Evolutionary conservation across 2,329 filamentous ascomycete genomes (phyloP), one percentile per base, ranked within the genome.

Genomic region (Pezicula neosporulosa): DNA sequence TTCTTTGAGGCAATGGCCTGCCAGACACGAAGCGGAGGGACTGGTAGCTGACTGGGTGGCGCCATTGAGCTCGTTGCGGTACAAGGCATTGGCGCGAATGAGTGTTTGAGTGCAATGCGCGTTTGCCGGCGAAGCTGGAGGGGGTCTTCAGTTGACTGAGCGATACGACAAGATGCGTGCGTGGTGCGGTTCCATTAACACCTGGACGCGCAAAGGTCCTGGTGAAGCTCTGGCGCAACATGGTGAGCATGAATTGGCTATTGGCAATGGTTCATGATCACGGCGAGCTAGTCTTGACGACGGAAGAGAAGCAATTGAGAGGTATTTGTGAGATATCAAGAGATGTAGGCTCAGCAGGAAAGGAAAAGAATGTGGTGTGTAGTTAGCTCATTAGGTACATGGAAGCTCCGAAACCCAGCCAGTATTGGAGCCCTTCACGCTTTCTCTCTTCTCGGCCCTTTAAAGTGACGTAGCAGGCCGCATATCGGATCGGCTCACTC

Each of bases 1-100:
- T 70, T 45, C 67, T 60, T 58, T 80, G 75, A 6, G 76, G 76
- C 3, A 80, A 69, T 15, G 79, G 75, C 60, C 72, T 76, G 21
- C 80, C 80, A 0, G 80, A 83, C 16, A 83, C 56, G 30, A 47
- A 58, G 51, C 63, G 60, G 37, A 50, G 43, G 30, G 41, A 54
- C 41, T 56, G 56, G 42, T 12, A 42, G 19, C 44, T 47, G 35
- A 56, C 51, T 12, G 50, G 50, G 24, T 52, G 52, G 44, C 43
- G 54, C 41, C 48, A 52, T 51, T 51, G 52, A 6, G 50, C 47
- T 48, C 47, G 52, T 30, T 21, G 10, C 37, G 27, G 18, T 24
- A 21, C 12, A 37, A 38, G 16, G 49, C 36, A 45, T 13, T 35
- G 30, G 12, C 37, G 30, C 18, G 52, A 18, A 24, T 37, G 45